phyloP scores from a whole-genome alignment of 306 rosid genomes.

The Carpinus viminea region DNA sequence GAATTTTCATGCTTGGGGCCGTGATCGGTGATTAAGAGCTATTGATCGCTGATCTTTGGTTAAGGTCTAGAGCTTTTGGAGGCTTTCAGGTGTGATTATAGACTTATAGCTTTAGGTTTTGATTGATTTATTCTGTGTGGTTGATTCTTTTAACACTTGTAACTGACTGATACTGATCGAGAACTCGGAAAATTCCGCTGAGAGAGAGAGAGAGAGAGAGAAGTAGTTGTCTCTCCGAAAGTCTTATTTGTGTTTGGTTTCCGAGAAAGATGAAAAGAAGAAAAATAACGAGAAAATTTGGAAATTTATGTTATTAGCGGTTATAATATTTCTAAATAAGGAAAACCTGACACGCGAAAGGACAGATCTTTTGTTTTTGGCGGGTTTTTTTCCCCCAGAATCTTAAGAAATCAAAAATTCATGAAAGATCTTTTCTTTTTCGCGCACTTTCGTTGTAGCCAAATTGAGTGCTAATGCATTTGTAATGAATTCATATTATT shows the following conservation, averaged over 20 bases:
- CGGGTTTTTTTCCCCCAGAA: not conserved
- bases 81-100: conserved; percentile 28
- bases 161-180: not conserved
- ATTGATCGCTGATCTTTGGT: conserved; percentile 25
- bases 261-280: not conserved
- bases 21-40: conserved; percentile 43
- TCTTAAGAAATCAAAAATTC: not conserved
- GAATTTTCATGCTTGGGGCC: conserved; percentile 17
- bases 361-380: not conserved
- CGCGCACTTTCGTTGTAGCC: not conserved
- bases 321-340: not conserved
- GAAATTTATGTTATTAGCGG: not conserved
- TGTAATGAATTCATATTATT: too few relatives aligned
- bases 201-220: not conserved
- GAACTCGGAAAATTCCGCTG: not conserved
- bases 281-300: not conserved
- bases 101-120: not conserved
- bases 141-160: not conserved
- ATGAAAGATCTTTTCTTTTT: not conserved
- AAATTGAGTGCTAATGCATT: too few relatives aligned
- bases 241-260: not conserved
- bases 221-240: not conserved
- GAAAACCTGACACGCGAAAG: not conserved
- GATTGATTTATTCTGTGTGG: conserved; percentile 11
- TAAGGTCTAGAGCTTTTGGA: conserved; percentile 27